Evolutionary conservation across 1,284 basidiomycete genomes (phyloP).

Genomic region (Microbotryum violaceum): DNA sequence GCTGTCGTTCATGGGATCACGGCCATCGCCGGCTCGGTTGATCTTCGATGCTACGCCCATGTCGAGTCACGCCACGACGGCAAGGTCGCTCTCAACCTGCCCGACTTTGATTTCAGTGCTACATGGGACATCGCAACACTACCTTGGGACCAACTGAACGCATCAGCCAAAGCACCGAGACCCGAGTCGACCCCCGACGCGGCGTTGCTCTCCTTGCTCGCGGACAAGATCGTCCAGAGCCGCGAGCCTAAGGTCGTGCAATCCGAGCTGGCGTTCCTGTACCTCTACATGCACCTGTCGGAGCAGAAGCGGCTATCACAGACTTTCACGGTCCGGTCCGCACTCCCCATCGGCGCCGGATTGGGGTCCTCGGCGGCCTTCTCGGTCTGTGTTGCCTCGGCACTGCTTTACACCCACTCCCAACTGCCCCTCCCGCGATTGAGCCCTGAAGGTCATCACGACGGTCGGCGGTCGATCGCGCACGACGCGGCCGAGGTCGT

Average conservation of each 20-base stretch:
- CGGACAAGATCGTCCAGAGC: constrained; percentile 14
- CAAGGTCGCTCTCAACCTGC: constrained; percentile 67
- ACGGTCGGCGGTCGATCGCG: constrained; percentile 58
- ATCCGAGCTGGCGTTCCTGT: constrained; percentile 71
- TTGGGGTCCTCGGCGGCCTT: constrained; percentile 95
- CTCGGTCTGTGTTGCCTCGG: constrained; percentile 74
- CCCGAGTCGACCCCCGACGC: constrained; percentile 55
- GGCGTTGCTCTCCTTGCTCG: constrained; percentile 51
- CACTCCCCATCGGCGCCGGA: constrained; percentile 97
- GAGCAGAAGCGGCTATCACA: constrained; percentile 49
- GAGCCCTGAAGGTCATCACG: constrained; percentile 46
- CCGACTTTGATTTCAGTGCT: constrained; percentile 71
- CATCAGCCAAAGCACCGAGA: constrained; percentile 55
- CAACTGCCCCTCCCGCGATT: constrained; percentile 52
- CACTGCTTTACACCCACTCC: constrained; percentile 53
- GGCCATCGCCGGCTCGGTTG: constrained; percentile 88
- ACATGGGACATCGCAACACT: constrained; percentile 72
- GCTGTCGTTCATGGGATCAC: constrained; percentile 97
- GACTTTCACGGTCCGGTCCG: constrained; percentile 75
- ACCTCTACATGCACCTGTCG: constrained; percentile 70
- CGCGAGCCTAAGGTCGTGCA: constrained; percentile 20
- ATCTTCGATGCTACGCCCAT: constrained; percentile 88
- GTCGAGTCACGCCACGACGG: constrained; percentile 65
- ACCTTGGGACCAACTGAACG: constrained; percentile 65
- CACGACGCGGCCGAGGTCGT: constrained; percentile 60